phyloP scores from a whole-genome alignment of 2,329 filamentous ascomycete genomes.

The Colletotrichum sp. region DNA sequence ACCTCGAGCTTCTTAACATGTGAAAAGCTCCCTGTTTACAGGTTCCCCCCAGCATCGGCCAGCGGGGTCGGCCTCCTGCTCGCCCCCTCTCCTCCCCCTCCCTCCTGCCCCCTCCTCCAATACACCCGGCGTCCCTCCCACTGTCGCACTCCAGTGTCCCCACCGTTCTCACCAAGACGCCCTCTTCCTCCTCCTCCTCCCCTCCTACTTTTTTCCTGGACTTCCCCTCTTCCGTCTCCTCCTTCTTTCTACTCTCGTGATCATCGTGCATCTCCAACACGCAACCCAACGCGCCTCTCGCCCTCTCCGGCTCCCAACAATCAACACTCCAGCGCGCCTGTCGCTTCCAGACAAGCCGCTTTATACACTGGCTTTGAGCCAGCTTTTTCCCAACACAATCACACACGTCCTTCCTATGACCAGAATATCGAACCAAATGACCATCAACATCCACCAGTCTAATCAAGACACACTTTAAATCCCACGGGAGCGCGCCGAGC shows the following conservation, averaged over 20 bases:
- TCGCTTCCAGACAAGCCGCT: slow-evolving; percentile 21
- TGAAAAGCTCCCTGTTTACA: too few relatives aligned
- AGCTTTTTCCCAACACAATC: slow-evolving; percentile 29
- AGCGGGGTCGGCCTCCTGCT: too few relatives aligned
- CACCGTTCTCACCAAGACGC: too few relatives aligned
- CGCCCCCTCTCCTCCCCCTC: too few relatives aligned
- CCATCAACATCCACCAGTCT: slow-evolving; percentile 28
- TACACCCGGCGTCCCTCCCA: too few relatives aligned
- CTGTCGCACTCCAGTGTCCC: too few relatives aligned
- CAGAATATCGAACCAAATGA: slow-evolving; percentile 27
- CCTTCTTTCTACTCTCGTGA: slow-evolving; percentile 15
- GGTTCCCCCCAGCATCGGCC: too few relatives aligned
- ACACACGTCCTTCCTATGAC: slow-evolving; percentile 27
- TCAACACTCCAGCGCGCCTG: slow-evolving; percentile 23
- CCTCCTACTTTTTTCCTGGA: slow-evolving; percentile 19
- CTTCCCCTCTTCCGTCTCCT: slow-evolving; percentile 18
- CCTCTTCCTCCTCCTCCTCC: slow-evolving; percentile 15
- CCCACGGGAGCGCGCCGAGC: slow-evolving; percentile 70
- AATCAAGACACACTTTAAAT: slow-evolving; percentile 70
- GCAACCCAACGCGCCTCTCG: slow-evolving; percentile 6
- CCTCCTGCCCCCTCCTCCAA: too few relatives aligned
- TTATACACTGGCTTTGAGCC: slow-evolving; percentile 16
- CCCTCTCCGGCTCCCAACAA: slow-evolving; percentile 36
- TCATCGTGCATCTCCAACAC: slow-evolving; percentile 36
- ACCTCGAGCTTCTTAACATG: too few relatives aligned